Evolutionary conservation across 2,329 filamentous ascomycete genomes (phyloP).

Genomic region (Trichoderma koningiopsis): DNA sequence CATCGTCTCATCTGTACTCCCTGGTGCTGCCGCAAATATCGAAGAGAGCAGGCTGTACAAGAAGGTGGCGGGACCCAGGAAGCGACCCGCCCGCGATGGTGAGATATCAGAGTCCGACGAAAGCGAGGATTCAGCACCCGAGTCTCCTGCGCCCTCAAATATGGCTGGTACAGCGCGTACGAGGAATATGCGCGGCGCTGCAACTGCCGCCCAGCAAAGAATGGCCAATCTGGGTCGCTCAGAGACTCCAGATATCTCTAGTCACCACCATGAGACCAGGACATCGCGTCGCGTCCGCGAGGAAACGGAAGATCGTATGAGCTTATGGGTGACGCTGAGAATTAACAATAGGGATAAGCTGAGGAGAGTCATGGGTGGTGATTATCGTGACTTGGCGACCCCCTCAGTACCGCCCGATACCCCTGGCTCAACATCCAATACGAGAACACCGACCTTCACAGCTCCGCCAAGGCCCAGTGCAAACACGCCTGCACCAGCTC

Average conservation of each 20-base stretch:
- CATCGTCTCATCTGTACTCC: slow-evolving; percentile 88
- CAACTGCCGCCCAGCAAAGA: slow-evolving; percentile 80
- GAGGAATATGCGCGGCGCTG: slow-evolving; percentile 85
- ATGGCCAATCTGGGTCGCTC: slow-evolving; percentile 83
- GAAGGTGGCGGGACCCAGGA: slow-evolving; percentile 63
- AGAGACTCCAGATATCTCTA: slow-evolving; percentile 79
- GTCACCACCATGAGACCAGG: slow-evolving; percentile 72
- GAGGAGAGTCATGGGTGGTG: slow-evolving; percentile 63
- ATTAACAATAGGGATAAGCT: slow-evolving; percentile 71
- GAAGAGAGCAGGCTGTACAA: slow-evolving; percentile 90
- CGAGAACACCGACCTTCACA: slow-evolving; percentile 38
- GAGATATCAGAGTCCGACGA: slow-evolving; percentile 87
- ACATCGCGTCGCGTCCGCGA: slow-evolving; percentile 69
- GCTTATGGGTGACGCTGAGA: slow-evolving; percentile 72
- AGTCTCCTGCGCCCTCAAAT: slow-evolving; percentile 79
- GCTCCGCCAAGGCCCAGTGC: slow-evolving; percentile 39
- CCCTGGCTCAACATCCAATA: slow-evolving; percentile 36
- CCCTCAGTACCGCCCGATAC: slow-evolving; percentile 41
- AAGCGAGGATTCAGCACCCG: slow-evolving; percentile 82
- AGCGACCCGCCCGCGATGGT: slow-evolving; percentile 60
- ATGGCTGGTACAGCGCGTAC: slow-evolving; percentile 80
- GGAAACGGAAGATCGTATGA: slow-evolving; percentile 74
- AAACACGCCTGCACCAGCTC: slow-evolving; percentile 43
- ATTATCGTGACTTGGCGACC: slow-evolving; percentile 44
- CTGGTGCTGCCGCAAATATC: slow-evolving; percentile 76